Base-by-base conservation (phyloP, 1,284 basidiomycete species). In the Xanthoconium separans region DNA sequence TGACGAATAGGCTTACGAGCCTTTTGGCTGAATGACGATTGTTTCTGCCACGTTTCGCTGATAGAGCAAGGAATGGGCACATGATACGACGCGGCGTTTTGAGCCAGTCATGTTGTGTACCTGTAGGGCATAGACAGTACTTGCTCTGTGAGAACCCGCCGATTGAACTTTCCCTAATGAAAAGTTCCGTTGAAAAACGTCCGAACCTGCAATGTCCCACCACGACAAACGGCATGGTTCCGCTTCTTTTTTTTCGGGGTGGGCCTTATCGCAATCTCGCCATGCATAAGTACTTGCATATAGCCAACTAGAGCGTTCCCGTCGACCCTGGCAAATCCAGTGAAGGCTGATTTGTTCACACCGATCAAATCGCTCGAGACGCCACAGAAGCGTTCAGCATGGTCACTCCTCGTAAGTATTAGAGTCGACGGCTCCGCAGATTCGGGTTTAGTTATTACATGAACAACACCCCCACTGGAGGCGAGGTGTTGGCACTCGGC, bases 261-360 rank as follows among this genome's bases (percentile, higher is more conserved):
- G 34, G 33, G 13, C 36, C 31, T 30, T 57, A 18, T 44, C 20
- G 18, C 29, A 22, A 40, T 55, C 43, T 46, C 15, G 20, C 9
- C 18, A 34, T n/a, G 27, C 6, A 27, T 27, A 22, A 22, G 22
- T 22, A 27, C 27, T 27, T 27, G 27, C 33, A 43, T 46, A 34
- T 34, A 13, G 34, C 34, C 44, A 39, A 40, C 22, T 37, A 5
- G 30, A 59, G 29, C 5, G 15, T 39, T 46, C 11, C 41, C 16
- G 30, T 48, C 42, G 33, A 47, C 57, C 48, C 59, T 61, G 40
- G 18, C 15, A 22, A 27, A 20, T 40, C 36, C 30, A 44, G 4
- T 20, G 4, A 37, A 16, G 6, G 15, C 24, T 20, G 18, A n/a
- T 29, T 37, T 55, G 43, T 18, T 24, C 18, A 27, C 34, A 29